Evolutionary conservation across 2,329 filamentous ascomycete genomes (phyloP).

Genomic region (Diaporthe vaccinii): DNA sequence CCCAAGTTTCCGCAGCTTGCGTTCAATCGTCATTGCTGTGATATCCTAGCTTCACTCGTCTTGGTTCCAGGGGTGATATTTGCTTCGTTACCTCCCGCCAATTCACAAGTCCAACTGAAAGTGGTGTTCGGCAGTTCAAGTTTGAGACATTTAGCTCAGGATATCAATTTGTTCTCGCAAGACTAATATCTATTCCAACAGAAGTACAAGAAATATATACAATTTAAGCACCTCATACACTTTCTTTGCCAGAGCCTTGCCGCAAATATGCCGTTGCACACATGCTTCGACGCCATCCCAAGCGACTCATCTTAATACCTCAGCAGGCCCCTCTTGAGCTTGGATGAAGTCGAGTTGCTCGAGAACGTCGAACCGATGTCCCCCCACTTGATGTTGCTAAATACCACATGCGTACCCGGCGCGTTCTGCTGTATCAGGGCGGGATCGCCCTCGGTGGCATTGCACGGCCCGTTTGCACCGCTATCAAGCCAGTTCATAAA

Average conservation of each 20-base stretch:
- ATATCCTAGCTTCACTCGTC: neutral
- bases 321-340: neutral
- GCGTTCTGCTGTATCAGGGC: conserved; percentile 57
- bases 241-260: rapidly evolving
- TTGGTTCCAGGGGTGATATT: too few relatives aligned
- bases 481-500: conserved; percentile 67
- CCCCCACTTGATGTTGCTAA: conserved; percentile 66
- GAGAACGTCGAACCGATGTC: conserved; percentile 62
- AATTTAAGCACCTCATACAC: neutral
- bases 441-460: conserved; percentile 61
- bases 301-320: neutral
- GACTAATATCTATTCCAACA: neutral
- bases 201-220: neutral
- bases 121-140: rapidly evolving
- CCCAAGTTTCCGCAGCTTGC: too few relatives aligned
- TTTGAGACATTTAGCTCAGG: neutral
- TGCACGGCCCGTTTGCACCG: conserved; percentile 60
- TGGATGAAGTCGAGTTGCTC: neutral
- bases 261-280: conserved; percentile 34
- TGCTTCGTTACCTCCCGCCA: neutral
- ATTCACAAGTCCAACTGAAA: too few relatives aligned
- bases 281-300: conserved; percentile 37
- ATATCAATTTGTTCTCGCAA: neutral
- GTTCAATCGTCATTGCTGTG: neutral
- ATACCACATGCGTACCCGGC: conserved; percentile 59